phyloP scores from a whole-genome alignment of 2,329 filamentous ascomycete genomes.

The Nigrospora osmanthi region DNA sequence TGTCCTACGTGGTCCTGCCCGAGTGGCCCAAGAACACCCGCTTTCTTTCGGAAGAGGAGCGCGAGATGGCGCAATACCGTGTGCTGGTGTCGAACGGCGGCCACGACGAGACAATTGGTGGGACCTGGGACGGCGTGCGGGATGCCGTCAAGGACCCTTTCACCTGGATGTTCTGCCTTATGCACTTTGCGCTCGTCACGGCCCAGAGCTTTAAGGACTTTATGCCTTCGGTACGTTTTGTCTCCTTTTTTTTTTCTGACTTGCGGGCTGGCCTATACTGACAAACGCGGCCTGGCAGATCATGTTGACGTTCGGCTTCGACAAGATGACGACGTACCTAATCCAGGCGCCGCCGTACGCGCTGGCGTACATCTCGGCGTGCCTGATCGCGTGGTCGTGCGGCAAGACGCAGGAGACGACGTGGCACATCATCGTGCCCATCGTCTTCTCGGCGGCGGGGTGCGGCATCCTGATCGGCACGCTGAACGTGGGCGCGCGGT shows the following conservation, averaged over 20 bases:
- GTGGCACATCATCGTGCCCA: conserved; percentile 29
- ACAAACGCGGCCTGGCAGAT: conserved; percentile 6
- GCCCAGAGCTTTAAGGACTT: conserved; percentile 32
- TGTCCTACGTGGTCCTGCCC: conserved; percentile 27
- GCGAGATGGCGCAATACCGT: conserved; percentile 27
- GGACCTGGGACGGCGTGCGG: conserved; percentile 26
- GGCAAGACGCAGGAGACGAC: conserved; percentile 24
- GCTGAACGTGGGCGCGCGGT: conserved; percentile 29
- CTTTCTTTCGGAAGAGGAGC: conserved; percentile 31
- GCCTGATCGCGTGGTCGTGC: conserved; percentile 25
- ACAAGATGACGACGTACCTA: conserved; percentile 24
- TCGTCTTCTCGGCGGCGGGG: conserved; percentile 26
- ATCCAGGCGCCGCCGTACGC: conserved; percentile 31
- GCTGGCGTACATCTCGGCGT: conserved; percentile 27
- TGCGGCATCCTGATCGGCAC: conserved; percentile 30
- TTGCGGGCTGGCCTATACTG: background rate
- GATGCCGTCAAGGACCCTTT: conserved; percentile 24
- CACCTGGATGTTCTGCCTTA: conserved; percentile 29
- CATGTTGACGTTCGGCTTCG: conserved; percentile 17
- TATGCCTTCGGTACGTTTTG: conserved; percentile 24
- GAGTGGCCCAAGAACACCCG: conserved; percentile 27
- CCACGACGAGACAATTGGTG: conserved; percentile 22
- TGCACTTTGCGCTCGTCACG: conserved; percentile 36
- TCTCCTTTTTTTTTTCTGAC: background rate
- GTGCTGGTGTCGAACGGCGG: conserved; percentile 26